These are phyloP conservation scores for Lentinula raphanica DNA, from an alignment of 768 basidiomycete species.

Conservation along the genomic window DNA sequence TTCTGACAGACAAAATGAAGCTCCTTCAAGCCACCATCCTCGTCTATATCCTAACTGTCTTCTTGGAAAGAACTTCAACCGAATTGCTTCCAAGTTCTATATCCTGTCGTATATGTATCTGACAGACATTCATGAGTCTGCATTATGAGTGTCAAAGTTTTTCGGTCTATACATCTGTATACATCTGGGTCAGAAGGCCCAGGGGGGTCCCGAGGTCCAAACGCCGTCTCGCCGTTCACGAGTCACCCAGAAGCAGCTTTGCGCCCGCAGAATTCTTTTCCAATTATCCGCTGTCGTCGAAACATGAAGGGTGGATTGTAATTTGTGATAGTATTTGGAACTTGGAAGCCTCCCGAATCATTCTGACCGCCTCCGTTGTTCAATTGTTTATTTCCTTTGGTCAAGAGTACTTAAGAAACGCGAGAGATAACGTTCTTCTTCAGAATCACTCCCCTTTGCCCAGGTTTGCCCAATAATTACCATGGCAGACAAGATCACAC, in stretches of 20 bases:
- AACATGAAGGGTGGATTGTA: not conserved
- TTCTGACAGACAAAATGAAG: not conserved
- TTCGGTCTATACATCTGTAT: too few relatives aligned
- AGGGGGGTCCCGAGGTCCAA: not conserved
- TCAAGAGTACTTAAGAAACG: not conserved
- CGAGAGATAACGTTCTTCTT: not conserved
- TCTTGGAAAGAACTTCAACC: not conserved
- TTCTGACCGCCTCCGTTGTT: not conserved
- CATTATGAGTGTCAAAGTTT: not conserved
- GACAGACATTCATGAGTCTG: not conserved
- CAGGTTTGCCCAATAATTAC: too few relatives aligned
- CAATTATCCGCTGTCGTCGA: not conserved
- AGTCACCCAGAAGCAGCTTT: not conserved
- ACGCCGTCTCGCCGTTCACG: not conserved
- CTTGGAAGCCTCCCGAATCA: too few relatives aligned
- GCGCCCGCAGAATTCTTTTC: not conserved
- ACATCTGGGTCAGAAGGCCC: too few relatives aligned
- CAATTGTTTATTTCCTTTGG: not conserved
- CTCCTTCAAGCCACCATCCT: not conserved
- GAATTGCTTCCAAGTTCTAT: not conserved
- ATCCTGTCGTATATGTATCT: not conserved
- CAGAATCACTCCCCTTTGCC: not conserved
- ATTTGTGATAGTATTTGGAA: too few relatives aligned
- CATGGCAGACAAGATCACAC: conserved; percentile 11
- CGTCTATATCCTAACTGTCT: not conserved